phyloP scores from a whole-genome alignment of 2,329 filamentous ascomycete species.

The Sporothrix variecibatus region DNA sequence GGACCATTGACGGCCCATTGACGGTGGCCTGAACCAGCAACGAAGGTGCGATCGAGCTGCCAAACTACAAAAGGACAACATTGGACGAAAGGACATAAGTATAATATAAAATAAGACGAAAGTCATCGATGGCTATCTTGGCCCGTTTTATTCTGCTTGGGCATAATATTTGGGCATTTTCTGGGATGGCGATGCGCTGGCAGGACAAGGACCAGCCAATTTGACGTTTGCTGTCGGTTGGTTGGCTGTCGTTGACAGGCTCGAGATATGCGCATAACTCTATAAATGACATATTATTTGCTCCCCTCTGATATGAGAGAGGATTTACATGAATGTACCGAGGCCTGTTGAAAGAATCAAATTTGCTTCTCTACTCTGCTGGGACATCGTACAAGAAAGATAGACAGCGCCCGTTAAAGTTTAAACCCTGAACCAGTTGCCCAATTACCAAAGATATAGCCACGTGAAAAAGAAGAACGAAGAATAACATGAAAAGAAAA shows the following conservation, averaged over 20 bases:
- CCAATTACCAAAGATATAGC: conserved; percentile 15
- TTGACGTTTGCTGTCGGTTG: conserved; percentile 9
- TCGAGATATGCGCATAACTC: background rate
- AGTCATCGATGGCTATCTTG: background rate
- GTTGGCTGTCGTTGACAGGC: conserved; percentile 18
- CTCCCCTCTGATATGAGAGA: background rate
- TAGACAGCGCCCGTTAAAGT: background rate
- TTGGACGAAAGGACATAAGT: background rate
- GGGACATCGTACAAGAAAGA: conserved; percentile 9
- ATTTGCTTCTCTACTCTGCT: conserved; percentile 14
- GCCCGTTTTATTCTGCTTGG: background rate
- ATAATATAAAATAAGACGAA: background rate
- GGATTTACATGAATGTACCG: background rate
- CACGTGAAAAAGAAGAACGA: background rate
- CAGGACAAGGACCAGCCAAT: background rate
- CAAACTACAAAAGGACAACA: background rate
- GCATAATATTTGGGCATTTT: background rate
- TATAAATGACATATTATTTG: background rate
- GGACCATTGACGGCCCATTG: background rate
- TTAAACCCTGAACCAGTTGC: conserved; percentile 2
- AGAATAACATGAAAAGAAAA: background rate
- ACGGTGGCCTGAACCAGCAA: background rate
- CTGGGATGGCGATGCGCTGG: conserved; percentile 22
- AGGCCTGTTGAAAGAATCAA: background rate
- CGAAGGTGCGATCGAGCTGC: background rate